These are phyloP conservation scores for Ciborinia camelliae DNA, from an alignment of 2,329 filamentous ascomycete species.

Conservation along the genomic window DNA sequence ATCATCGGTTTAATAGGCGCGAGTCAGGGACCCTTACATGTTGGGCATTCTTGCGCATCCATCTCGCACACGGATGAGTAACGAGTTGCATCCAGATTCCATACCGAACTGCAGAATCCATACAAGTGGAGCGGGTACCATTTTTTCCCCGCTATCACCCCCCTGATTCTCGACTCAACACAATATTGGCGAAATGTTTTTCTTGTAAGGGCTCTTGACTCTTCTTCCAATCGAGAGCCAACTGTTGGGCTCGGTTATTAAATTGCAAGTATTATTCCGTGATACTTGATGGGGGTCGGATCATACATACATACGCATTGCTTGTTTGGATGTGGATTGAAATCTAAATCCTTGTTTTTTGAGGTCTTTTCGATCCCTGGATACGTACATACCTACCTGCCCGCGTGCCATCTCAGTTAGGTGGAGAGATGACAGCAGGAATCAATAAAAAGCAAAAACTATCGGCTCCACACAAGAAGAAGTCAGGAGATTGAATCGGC, in stretches of 20 bases:
- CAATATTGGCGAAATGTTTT: conserved; percentile 1
- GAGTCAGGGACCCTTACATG: conserved; percentile 14
- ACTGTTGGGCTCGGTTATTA: not conserved
- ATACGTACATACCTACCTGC: not conserved
- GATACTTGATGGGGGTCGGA: not conserved
- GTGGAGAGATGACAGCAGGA: not conserved
- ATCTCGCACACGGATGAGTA: not conserved
- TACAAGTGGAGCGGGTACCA: not conserved
- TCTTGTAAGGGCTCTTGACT: not conserved
- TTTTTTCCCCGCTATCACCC: conserved; percentile 1
- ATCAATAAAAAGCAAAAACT: conserved; percentile 2
- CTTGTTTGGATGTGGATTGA: not conserved
- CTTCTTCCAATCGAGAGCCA: not conserved
- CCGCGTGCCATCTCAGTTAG: not conserved
- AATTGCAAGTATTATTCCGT: not conserved
- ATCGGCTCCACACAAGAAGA: conserved; percentile 4
- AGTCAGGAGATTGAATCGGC: not conserved
- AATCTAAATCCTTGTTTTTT: conserved; percentile 1
- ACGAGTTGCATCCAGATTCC: conserved; percentile 11
- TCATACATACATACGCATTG: conserved; percentile 7
- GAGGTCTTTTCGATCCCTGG: not conserved
- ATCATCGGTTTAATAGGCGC: conserved; percentile 7
- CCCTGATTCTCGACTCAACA: conserved; percentile 1
- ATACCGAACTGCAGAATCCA: conserved; percentile 2
- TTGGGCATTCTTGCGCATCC: conserved; percentile 10